These are phyloP conservation scores for Cercospora janseana DNA, from an alignment of 2,329 filamentous ascomycete species.

Conservation along the genomic window DNA sequence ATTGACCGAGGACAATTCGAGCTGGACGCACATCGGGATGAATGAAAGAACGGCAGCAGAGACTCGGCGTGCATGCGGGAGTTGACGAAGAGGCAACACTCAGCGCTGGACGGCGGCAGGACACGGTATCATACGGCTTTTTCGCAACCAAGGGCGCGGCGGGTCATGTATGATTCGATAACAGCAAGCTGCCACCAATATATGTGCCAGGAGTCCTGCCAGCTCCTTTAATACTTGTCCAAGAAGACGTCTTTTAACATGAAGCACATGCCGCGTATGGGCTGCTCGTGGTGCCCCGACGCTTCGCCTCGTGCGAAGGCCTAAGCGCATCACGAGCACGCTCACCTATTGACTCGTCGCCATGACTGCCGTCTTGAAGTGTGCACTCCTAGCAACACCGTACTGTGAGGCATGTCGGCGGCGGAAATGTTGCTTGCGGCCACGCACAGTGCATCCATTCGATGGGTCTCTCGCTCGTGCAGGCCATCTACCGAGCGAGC, in stretches of 20 bases:
- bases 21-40: constrained; percentile 13
- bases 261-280: constrained; percentile 14
- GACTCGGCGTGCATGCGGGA: constrained; percentile 17
- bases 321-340: constrained; percentile 7
- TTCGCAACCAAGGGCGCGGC: constrained; percentile 21
- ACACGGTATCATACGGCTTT: constrained; percentile 23
- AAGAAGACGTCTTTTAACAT: constrained; percentile 18
- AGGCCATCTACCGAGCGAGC: not conserved
- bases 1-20: constrained; percentile 9
- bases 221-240: constrained; percentile 22
- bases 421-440: constrained; percentile 17
- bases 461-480: not conserved
- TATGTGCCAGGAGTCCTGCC: constrained; percentile 19
- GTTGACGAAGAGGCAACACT: constrained; percentile 18
- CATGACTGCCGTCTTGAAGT: constrained; percentile 12
- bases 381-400: constrained; percentile 14
- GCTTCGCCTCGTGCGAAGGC: not conserved
- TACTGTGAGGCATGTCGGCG: constrained; percentile 23
- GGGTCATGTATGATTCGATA: constrained; percentile 24
- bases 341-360: constrained; percentile 7
- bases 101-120: constrained; percentile 22
- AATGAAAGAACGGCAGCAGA: constrained; percentile 12
- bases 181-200: constrained; percentile 24
- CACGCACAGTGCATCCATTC: constrained; percentile 13
- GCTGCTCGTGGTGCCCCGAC: constrained; percentile 8